Evolutionary conservation across 768 basidiomycete species (phyloP), one percentile per base, ranked within the genome.

Genomic region (Clitopilus hobsonii): DNA sequence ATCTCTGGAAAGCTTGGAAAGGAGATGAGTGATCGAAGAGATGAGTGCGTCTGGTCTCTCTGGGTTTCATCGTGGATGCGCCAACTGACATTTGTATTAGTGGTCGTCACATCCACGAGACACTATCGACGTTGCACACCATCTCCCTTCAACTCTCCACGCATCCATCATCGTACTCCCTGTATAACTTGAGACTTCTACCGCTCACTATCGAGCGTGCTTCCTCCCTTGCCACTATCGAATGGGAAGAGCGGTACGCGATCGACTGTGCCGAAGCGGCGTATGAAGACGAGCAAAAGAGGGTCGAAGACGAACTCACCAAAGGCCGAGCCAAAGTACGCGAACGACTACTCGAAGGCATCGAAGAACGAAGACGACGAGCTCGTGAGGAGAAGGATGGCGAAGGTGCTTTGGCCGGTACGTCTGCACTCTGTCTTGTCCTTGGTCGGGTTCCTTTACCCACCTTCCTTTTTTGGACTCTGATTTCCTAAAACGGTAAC

Each of bases 351-450:
- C 68, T 92, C 14, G 91, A 93, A 62, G 89, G 91, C 25, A 88
- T 94, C 59, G 91, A 92, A 67, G 91, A 94, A 64, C 77, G 91
- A 26, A 70, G 91, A 54, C 75, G 84, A 60, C 73, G 88, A 56
- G 91, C 91, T 25, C 74, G 91, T 52, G 91, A 94, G 58, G 91
- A 94, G 73, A 93, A 92, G 65, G 91, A 93, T 56, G 89, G 90
- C 57, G 91, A 94, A 61, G 90, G 88, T n/a, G 85, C 83, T 14
- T 77, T 82, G 38, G 85, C 84, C 52, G 87, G 83, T 85, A 49
- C 54, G 80, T 52, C 49, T 22, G 38, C 47, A 48, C 13, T 57
- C 52, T 41, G 45, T 48, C 28, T 54, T 49, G n/a, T n/a, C n/a
- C n/a, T n/a, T n/a, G n/a, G n/a, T n/a, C n/a, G n/a, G n/a, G n/a